These are phyloP conservation scores for Collybia mongolica DNA, from an alignment of 768 basidiomycete species.

Conservation along the genomic window DNA sequence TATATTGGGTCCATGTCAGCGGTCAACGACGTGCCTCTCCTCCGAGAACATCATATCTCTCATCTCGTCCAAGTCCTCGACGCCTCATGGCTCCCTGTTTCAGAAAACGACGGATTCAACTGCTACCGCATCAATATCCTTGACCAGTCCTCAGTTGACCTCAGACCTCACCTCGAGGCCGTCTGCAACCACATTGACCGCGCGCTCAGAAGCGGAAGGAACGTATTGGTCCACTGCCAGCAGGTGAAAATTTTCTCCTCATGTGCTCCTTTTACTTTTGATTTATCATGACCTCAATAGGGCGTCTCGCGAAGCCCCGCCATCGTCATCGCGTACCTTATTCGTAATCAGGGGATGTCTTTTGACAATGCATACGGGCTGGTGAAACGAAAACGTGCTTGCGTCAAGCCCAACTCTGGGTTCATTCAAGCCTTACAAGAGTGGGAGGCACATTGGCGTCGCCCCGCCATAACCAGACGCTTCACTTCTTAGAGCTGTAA, in stretches of 20 bases:
- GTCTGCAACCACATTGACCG: slow-evolving; percentile 67
- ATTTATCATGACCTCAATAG: slow-evolving; percentile 30
- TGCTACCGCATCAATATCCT: slow-evolving; percentile 69
- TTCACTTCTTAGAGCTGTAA: slow-evolving; percentile 16
- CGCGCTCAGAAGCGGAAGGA: slow-evolving; percentile 56
- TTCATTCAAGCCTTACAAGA: slow-evolving; percentile 61
- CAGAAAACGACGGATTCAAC: slow-evolving; percentile 42
- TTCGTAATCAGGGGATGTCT: slow-evolving; percentile 69
- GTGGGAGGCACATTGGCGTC: slow-evolving; percentile 45
- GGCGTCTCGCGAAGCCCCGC: slow-evolving; percentile 78
- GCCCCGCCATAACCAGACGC: slow-evolving; percentile 15
- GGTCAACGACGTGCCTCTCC: slow-evolving; percentile 54
- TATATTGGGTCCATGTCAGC: slow-evolving; percentile 68
- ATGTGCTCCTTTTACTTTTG: slow-evolving; percentile 10
- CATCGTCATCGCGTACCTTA: slow-evolving; percentile 81
- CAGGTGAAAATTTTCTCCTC: slow-evolving; percentile 50
- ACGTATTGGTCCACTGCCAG: slow-evolving; percentile 78
- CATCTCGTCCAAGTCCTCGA: slow-evolving; percentile 66
- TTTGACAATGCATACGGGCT: slow-evolving; percentile 64
- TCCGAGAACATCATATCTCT: slow-evolving; percentile 43
- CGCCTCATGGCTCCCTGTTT: slow-evolving; percentile 56
- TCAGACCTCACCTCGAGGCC: slow-evolving; percentile 66
- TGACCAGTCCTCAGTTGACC: slow-evolving; percentile 59
- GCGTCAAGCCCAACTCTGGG: slow-evolving; percentile 76
- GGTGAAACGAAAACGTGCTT: slow-evolving; percentile 65